Base-by-base conservation (phyloP, 768 basidiomycete genomes). In the Rhodocollybia butyracea region DNA sequence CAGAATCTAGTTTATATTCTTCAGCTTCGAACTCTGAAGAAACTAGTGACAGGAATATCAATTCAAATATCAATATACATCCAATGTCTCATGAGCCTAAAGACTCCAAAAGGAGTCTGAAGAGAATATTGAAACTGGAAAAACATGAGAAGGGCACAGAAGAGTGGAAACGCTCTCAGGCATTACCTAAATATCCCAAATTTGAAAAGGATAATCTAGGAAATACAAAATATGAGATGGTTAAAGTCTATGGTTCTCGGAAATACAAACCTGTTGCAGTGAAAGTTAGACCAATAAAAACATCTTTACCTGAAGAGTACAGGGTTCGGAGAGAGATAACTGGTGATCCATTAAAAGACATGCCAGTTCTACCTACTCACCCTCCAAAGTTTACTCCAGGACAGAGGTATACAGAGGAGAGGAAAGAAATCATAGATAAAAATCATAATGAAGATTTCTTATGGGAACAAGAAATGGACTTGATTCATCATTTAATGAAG, bases 401-500 rank as follows among this genome's bases (percentile, higher is more conserved):
- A 1, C 60, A 62, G 0, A 45, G 65, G 2, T 68, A 67, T 30
- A 69, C 63, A 1, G 17, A 56, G 15, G 68, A 68, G 41, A 5
- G 58, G 3, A 63, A 54, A 27, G 57, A 60, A 0, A 51, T 51
- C 0, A 40, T 66, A 2, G 59, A 66, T 2, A 32, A 61, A 0
- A 58, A 58, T 4, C 47, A 61, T 2, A 32, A 43, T 1, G 57
- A 48, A 4, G 41, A 40, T 2, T 76, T 76, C 51, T 63, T 78
- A 0, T 66, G 54, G 61, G 60, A 62, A 0, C 68, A 70, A 19
- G 74, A 76, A 42, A 54, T 57, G 2, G 62, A 61, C 6, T 55
- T 77, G 5, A 24, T 70, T 0, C 64, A 73, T 30, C 61, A 73
- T 19, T 47, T 75, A 2, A 60, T 77, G 53, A 58, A 48, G 21